Evolutionary conservation across 2,329 filamentous ascomycete species (phyloP).

Genomic region (Metarhizium anisopliae): DNA sequence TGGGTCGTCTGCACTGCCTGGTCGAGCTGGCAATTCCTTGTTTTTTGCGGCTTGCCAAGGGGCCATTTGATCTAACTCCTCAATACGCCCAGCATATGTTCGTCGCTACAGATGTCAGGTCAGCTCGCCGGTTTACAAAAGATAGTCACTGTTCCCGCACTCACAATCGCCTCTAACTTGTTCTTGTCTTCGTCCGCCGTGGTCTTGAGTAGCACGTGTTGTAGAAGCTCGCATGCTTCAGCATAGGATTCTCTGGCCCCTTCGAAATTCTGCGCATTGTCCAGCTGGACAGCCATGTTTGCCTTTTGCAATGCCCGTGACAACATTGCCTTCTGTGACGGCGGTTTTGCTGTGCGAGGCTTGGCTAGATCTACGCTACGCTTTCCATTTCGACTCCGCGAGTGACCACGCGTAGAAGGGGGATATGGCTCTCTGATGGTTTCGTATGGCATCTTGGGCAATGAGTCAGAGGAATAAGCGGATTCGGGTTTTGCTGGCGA

Average conservation of each 20-base stretch:
- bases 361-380: constrained; percentile 22
- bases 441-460: constrained; percentile 21
- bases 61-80: constrained; percentile 69
- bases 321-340: constrained; percentile 88
- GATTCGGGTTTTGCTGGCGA: constrained; percentile 7
- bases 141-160: constrained; percentile 23
- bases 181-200: constrained; percentile 77
- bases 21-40: constrained; percentile 68
- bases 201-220: constrained; percentile 80
- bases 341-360: constrained; percentile 30
- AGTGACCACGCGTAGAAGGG: constrained; percentile 17
- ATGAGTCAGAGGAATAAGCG: constrained; percentile 3
- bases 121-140: neutral
- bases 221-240: constrained; percentile 81
- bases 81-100: constrained; percentile 85
- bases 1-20: constrained; percentile 41
- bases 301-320: constrained; percentile 93
- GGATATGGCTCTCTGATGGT: constrained; percentile 19
- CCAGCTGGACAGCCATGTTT: constrained; percentile 88
- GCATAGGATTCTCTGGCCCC: constrained; percentile 83
- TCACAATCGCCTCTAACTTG: constrained; percentile 89
- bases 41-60: constrained; percentile 44
- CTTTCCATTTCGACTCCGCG: constrained; percentile 22
- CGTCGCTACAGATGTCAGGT: constrained; percentile 47
- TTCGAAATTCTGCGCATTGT: constrained; percentile 92